A percentile compares a stretch with the other conserved stretches of the same genome.
Conservation (phyloP, 169 alveolate genomes). For the Eimeria maxima region DNA sequence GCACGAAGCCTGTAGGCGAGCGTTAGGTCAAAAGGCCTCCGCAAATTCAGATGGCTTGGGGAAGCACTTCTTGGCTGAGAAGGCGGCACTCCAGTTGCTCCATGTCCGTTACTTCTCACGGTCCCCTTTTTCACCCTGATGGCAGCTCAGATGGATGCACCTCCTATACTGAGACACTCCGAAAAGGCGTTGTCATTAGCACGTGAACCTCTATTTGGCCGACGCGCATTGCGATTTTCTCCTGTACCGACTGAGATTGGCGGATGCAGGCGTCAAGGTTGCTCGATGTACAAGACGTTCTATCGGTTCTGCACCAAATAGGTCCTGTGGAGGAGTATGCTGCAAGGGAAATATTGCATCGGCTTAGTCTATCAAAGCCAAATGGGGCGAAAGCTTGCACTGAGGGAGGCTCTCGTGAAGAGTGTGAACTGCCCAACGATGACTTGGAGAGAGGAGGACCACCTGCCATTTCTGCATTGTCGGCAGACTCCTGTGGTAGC, state of each 20-base stretch:
- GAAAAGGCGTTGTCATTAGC: not conserved
- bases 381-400: not conserved
- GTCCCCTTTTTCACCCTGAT: not conserved
- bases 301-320: not conserved
- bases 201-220: not conserved
- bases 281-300: not conserved
- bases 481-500: not conserved
- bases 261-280: constrained; percentile 4
- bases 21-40: not conserved
- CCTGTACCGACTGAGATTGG: not conserved
- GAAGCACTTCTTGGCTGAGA: not conserved
- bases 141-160: not conserved
- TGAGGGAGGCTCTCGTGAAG: not conserved
- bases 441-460: not conserved
- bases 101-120: not conserved
- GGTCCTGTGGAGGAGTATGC: not conserved
- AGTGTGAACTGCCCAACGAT: not conserved
- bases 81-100: constrained; percentile 48
- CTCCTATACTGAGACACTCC: not conserved
- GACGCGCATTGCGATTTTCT: not conserved
- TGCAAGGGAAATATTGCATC: not conserved
- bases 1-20: not conserved
- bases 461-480: not conserved
- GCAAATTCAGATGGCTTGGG: not conserved
- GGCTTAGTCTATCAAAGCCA: not conserved